A percentile compares a stretch with the other conserved stretches of the same genome.
Conservation (phyloP, 495 filamentous ascomycete species). For the Aspergillus biplanus region DNA sequence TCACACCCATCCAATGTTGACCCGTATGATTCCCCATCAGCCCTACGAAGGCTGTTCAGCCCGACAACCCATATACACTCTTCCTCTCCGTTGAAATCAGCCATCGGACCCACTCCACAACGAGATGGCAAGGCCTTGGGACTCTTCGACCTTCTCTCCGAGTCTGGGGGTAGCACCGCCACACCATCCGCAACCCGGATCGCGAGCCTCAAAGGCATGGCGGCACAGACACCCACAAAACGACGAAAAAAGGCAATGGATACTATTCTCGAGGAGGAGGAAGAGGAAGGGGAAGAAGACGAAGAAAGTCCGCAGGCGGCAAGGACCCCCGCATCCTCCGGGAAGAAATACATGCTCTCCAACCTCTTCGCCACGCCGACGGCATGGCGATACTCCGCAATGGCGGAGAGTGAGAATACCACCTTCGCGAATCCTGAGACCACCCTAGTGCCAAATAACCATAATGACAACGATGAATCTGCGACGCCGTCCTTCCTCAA, state of each 20-base stretch:
- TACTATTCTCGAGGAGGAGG: conserved; percentile 36
- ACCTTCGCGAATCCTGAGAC: conserved; percentile 17
- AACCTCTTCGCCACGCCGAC: conserved; percentile 67
- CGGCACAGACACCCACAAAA: conserved; percentile 47
- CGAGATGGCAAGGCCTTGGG: conserved; percentile 85
- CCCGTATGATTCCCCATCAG: conserved; percentile 62
- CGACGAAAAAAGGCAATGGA: conserved; percentile 28
- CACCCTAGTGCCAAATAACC: neutral
- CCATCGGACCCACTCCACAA: conserved; percentile 87
- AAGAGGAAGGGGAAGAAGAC: conserved; percentile 36
- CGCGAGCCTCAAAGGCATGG: conserved; percentile 34
- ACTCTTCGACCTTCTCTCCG: conserved; percentile 83
- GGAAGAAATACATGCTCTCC: conserved; percentile 64
- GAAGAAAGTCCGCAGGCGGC: conserved; percentile 40
- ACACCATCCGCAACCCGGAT: conserved; percentile 43
- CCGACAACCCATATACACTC: conserved; percentile 50
- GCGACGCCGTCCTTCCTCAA: conserved; percentile 78
- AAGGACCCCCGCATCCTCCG: conserved; percentile 64
- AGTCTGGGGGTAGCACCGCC: conserved; percentile 54
- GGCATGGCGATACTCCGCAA: conserved; percentile 48
- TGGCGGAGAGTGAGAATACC: conserved; percentile 38
- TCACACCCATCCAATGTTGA: conserved; percentile 54
- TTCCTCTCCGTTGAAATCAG: conserved; percentile 40
- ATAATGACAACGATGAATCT: conserved; percentile 18
- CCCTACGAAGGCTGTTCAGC: conserved; percentile 62